Evolutionary conservation across 2,329 filamentous ascomycete species (phyloP), one percentile per base, ranked within the genome.

Genomic region (Phialocephala subalpina): DNA sequence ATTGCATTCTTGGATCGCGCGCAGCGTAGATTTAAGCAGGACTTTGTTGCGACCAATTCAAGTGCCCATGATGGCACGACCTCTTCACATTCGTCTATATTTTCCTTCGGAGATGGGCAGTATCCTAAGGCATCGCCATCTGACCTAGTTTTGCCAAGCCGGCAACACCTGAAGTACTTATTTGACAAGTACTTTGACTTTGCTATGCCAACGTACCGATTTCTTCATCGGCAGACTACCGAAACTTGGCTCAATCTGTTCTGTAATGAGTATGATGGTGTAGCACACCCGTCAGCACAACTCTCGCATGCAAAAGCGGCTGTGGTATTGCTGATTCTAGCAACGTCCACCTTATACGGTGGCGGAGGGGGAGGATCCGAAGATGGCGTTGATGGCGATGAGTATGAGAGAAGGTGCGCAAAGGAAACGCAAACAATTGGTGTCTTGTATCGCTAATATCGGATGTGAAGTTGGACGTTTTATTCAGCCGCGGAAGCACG

Each of bases 151-250:
- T 63, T 68, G 20, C 68, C 68, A 36, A 55, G 27, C 22, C 56
- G 59, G 45, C 18, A 62, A 20, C 29, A 65, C n/a, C 42, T 62
- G n/a, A 63, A 64, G 4, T 63, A 58, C 14, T 63, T 88, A 2
- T 75, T 88, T 6, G 77, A 79, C 3, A 77, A 85, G 8, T 88
- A 88, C 58, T 88, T 89, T 67, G 86, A 88, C 58, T 86, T 86
- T 63, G 86, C 84, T 8, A 85, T 86, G 33, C 85, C 86, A 0
- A 88, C 86, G 0, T 87, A 88, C 67, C 81, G 86, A 5, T 86
- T 87, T 61, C 70, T 89, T 20, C 85, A 88, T 70, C 78, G 84
- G 0, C 82, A 83, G 0, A 84, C 82, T 1, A 82, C 86, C 0
- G 81, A 84, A 62, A 62, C 67, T 0, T 87, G 85, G 84, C 72